Evolutionary conservation across 805 yeast species (phyloP), one percentile per base, ranked within the genome.

Genomic region (Debaryomyces hansenii): DNA sequence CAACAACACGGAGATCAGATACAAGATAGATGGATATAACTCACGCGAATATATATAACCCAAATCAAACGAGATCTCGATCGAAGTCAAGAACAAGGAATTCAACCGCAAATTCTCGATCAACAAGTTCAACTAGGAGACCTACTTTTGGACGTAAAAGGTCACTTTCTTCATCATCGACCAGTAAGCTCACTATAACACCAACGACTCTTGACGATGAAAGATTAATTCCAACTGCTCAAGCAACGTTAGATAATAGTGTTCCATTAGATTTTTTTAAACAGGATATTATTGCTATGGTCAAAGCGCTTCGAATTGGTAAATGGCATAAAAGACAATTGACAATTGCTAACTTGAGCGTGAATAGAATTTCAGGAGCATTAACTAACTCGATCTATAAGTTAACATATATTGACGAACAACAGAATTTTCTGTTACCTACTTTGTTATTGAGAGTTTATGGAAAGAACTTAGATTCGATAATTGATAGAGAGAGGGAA

Each of bases 341-440:
- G 50, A 60, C 62, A 3, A 57, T 58, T 52, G 55, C 70, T 7
- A 65, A 70, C 33, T 64, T 92, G 34, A 72, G 66, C 18, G 64
- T 91, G 16, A 73, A 68, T 35, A 77, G 96, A 53, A 89, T 94
- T 41, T 80, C 88, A 32, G 98, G 99, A 16, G 99, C 99, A 0
- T 76, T 94, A 63, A 94, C 98, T 16, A 94, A 94, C 64, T 85
- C 91, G 29, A 87, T 92, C 45, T 94, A 86, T 64, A 83, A 83
- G 58, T 79, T 94, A 3, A 84, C 79, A 56, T 84, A 87, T 44
- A 52, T 66, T 54, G 59, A 74, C 58, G 46, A 59, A 65, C 58
- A 49, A 63, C 66, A 62, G 38, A 55, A 54, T 32, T 37, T 58
- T n/a, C 57, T 47, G 56, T 81, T 75, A 54, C 91, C 86, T 20